These are phyloP conservation scores for Pecoramyces ruminantium DNA, from an alignment of 192 early-diverging fungal genomes.

Conservation along the genomic window DNA sequence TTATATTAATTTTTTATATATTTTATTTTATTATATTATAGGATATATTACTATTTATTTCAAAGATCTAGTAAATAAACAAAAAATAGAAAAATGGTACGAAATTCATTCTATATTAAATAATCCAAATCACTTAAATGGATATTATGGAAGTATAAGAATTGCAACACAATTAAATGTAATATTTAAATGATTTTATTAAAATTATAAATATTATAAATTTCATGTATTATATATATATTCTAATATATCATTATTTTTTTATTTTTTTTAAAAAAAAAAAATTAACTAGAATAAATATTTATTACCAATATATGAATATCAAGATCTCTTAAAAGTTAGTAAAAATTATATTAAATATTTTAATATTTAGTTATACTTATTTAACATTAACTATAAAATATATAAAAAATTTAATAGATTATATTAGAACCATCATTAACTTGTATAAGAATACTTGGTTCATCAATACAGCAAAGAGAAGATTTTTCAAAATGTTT, in stretches of 20 bases:
- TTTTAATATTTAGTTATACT: no score
- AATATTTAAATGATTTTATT: background rate
- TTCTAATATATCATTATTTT: no score
- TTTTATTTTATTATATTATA: background rate
- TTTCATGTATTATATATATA: no score
- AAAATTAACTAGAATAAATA: background rate
- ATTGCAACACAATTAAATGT: background rate
- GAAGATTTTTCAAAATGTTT: conserved; percentile 20
- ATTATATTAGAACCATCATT: conserved; percentile 19
- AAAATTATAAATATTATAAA: no score
- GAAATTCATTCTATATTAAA: background rate
- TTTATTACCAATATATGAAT: background rate
- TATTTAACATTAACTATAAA: no score
- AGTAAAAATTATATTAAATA: no score
- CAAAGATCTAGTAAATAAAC: background rate
- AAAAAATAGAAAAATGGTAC: background rate
- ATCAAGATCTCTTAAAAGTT: background rate
- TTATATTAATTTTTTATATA: no score
- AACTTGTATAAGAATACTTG: conserved; percentile 13
- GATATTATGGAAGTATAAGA: background rate
- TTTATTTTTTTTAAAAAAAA: background rate
- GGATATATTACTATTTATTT: background rate
- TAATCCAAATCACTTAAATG: background rate
- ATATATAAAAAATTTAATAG: no score
- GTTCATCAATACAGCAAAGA: conserved; percentile 7